Percentiles rank a stretch among this genome's conserved stretches.
phyloP scores from a whole-genome alignment of 2,329 filamentous ascomycete genomes.

The Coniochaeta pulveracea region DNA sequence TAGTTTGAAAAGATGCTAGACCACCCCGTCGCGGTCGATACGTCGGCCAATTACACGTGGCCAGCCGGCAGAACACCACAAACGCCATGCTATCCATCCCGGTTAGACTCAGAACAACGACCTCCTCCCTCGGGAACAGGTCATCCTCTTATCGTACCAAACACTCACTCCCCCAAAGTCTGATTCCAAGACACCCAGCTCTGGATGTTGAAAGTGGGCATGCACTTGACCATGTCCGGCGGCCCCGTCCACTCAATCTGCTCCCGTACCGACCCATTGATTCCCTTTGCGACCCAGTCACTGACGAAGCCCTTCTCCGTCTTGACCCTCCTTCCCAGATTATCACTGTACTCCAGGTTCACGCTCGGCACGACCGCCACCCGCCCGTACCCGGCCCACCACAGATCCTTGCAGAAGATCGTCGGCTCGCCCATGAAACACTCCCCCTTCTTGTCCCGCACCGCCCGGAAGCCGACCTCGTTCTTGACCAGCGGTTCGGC shows the following conservation, averaged over 20 bases:
- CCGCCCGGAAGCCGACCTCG: not conserved
- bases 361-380: constrained; percentile 29
- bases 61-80: not conserved
- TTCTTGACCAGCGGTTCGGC: constrained; percentile 2
- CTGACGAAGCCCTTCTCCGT: constrained; percentile 35
- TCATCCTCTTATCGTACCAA: not conserved
- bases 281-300: constrained; percentile 17
- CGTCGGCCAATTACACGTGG: not conserved
- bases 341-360: constrained; percentile 28
- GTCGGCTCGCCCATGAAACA: constrained; percentile 28
- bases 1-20: no score
- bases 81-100: not conserved
- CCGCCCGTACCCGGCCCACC: constrained; percentile 20
- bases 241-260: constrained; percentile 32
- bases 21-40: no score
- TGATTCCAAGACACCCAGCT: constrained; percentile 30
- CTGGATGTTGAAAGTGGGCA: constrained; percentile 28
- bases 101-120: not conserved
- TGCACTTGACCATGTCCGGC: constrained; percentile 35
- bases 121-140: not conserved
- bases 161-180: constrained; percentile 4
- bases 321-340: constrained; percentile 32
- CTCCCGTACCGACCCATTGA: constrained; percentile 8
- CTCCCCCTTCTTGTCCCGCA: constrained; percentile 16
- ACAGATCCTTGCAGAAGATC: constrained; percentile 29